These are phyloP conservation scores for Fusarium sp. DNA, from an alignment of 2,329 filamentous ascomycete species.

Conservation along the genomic window DNA sequence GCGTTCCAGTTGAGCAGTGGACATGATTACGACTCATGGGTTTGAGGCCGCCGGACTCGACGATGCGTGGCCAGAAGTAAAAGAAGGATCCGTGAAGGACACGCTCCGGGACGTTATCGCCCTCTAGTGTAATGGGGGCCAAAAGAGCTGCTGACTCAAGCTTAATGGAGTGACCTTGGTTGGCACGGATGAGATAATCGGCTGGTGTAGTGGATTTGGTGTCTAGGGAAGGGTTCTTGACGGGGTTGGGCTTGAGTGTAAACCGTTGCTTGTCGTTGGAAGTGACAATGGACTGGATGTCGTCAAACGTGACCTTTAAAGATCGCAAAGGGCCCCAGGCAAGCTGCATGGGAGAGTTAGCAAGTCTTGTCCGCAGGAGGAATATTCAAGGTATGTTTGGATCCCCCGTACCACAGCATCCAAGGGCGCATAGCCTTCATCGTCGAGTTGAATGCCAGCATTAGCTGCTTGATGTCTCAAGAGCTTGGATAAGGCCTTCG, in stretches of 20 bases:
- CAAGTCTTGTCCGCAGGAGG: no score
- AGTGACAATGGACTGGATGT: constrained; percentile 74
- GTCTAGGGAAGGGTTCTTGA: constrained; percentile 37
- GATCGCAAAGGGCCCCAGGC: constrained; percentile 68
- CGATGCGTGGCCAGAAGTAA: constrained; percentile 78
- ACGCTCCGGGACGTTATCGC: constrained; percentile 66
- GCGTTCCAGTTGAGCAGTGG: constrained; percentile 83
- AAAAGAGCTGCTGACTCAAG: constrained; percentile 77
- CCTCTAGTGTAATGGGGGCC: constrained; percentile 69
- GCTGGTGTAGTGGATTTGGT: constrained; percentile 58
- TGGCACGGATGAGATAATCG: constrained; percentile 89
- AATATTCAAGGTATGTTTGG: neutral
- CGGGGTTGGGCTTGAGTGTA: constrained; percentile 69
- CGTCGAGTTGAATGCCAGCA: constrained; percentile 66
- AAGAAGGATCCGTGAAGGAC: constrained; percentile 93
- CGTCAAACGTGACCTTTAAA: constrained; percentile 77
- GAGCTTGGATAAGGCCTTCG: constrained; percentile 63
- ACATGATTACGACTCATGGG: constrained; percentile 88
- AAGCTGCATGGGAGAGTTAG: constrained; percentile 51
- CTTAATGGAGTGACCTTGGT: constrained; percentile 91
- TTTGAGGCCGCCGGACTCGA: constrained; percentile 78
- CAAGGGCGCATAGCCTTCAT: constrained; percentile 66
- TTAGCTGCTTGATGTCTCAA: constrained; percentile 65
- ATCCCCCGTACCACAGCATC: constrained; percentile 60
- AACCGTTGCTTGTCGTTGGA: constrained; percentile 93